Base-by-base conservation (phyloP, 768 basidiomycete genomes). In the Serendipita indica region DNA sequence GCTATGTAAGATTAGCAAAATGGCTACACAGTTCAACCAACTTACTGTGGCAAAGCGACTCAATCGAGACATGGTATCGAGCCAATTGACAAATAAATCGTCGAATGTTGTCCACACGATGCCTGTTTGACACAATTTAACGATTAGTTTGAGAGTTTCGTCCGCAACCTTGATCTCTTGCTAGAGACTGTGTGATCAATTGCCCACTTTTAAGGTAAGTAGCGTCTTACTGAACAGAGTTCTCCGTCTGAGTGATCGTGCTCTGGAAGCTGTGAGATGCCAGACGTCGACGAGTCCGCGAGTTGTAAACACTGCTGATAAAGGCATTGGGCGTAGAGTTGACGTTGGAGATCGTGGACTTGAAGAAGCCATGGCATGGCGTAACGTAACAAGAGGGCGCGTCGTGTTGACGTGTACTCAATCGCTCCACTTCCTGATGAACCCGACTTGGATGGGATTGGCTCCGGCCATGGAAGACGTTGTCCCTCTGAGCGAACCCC, bases 331-430 rank as follows among this genome's bases (percentile, higher is more conserved):
- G 75, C 72, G 65, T 86, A 90, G 5, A 73, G 66, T 1, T 67
- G 68, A 18, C 76, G 63, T 64, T 84, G 80, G 57, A 79, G 77
- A 52, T 82, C 73, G 67, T 87, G 83, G 25, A 89, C 68, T 34
- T 83, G 80, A 28, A 75, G 70, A 41, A 90, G 71, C 89, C 89
- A 91, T 20, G 76, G 77, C 16, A 73, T 66, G 13, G 75, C 82
- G 65, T 85, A 87, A 62, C 72, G 75, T 18, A 68, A 64, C 56
- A 81, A 68, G 20, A 90, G 68, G 1, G 72, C 68, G 35, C 77
- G 74, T 35, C 87, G 73, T 25, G 77, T 73, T 14, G 78, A 76
- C 43, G 86, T 72, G 66, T 88, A 90, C 62, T 85, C 81, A 18
- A 83, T 79, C 0, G 86, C 84, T 54, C 62, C 30, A 57, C 39